These are phyloP conservation scores for Cucurbita pepo DNA, from an alignment of 306 rosid genomes.

Conservation along the genomic window DNA sequence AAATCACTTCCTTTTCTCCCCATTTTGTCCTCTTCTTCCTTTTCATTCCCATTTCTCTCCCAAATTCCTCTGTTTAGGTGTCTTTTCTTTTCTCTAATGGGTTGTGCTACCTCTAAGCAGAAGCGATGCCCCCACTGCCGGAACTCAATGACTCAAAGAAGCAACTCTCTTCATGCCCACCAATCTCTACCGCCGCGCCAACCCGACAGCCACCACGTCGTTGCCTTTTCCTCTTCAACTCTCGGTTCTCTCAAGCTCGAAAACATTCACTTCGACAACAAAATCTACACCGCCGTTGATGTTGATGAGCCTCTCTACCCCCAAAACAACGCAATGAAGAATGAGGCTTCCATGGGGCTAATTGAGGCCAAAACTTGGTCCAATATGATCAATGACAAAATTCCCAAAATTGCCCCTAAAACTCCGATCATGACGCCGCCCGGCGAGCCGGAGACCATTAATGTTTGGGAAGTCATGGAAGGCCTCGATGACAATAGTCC, in stretches of 20 bases:
- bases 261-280: not conserved
- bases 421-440: conserved; percentile 57
- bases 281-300: not conserved
- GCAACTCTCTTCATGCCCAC: conserved; percentile 64
- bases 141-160: conserved; percentile 31
- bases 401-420: conserved; percentile 40
- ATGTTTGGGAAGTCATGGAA: conserved; percentile 88
- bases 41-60: not conserved
- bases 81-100: conserved; percentile 20
- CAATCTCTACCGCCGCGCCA: conserved; percentile 21
- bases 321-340: not conserved
- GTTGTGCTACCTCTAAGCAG: conserved; percentile 76
- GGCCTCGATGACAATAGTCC: conserved; percentile 79
- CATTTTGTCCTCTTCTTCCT: not conserved
- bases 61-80: not conserved
- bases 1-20: not conserved
- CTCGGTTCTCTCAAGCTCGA: conserved; percentile 51
- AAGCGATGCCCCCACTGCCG: conserved; percentile 64
- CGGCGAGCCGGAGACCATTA: conserved; percentile 69
- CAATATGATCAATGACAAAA: conserved; percentile 42
- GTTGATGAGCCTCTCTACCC: not conserved
- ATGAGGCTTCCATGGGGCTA: conserved; percentile 27
- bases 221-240: conserved; percentile 68
- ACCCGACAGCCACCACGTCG: conserved; percentile 52
- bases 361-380: conserved; percentile 78